Evolutionary conservation across 495 filamentous ascomycete species (phyloP), one percentile per base, ranked within the genome.

Genomic region (Tuber melanosporum): DNA sequence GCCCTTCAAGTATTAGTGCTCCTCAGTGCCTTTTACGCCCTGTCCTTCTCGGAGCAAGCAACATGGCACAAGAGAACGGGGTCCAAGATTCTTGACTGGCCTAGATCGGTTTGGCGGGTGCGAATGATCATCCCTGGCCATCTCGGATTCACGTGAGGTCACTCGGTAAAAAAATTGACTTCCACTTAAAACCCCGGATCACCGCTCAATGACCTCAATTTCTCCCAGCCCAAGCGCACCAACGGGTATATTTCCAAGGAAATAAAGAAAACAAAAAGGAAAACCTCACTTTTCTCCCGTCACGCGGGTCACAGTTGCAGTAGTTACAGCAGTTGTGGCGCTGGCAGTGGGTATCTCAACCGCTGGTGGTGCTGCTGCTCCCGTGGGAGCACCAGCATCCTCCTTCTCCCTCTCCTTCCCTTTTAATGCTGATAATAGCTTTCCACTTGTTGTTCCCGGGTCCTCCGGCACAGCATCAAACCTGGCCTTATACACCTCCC

Each of bases 401-500:
- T 36, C 71, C n/a, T 66, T 1, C 57, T 36, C 26, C 57, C 36
- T 66, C 26, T 17, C 57, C 57, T 36, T 66, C 57, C 14, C 57
- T 32, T 66, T 66, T 66, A 5, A 15, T 36, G 57, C 57, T 17
- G 57, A 66, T 36, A 66, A 5, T 43, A 72, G 32, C 36, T 46
- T 43, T 19, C 42, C 42, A 22, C 41, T 43, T 26, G 71, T 46
- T 19, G 71, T 46, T 43, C 42, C 71, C 12, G 45, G 71, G 36
- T 46, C 71, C 20, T 62, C 47, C 22, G 57, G 44, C 73, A 46
- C 49, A 8, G 73, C 73, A 9, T 78, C 42, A 49, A 81, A 80
- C 36, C 44, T 73, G 26, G 72, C 78, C 20, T 80, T 80, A 32
- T 80, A 81, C 49, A 81, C 78, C 36, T 81, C 75, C 5, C 42